Evolutionary conservation across 2,329 filamentous ascomycete genomes (phyloP).

Genomic region (Talaromyces atroroseus): DNA sequence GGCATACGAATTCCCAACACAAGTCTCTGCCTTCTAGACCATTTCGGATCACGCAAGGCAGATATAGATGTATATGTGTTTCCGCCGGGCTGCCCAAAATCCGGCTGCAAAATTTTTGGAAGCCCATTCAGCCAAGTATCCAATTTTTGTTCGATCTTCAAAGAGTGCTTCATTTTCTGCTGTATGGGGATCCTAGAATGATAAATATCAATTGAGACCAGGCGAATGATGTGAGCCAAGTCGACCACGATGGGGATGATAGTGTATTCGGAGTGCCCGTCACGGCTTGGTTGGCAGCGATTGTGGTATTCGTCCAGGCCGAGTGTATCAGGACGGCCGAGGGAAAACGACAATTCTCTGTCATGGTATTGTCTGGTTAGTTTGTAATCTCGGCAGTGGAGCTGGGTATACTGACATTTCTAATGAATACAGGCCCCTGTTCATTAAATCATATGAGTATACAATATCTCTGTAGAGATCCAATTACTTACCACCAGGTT

Average conservation of each 20-base stretch:
- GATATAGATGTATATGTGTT: slow-evolving; percentile 17
- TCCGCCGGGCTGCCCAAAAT: slow-evolving; percentile 18
- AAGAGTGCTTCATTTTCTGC: slow-evolving; percentile 31
- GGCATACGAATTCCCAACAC: slow-evolving; percentile 36
- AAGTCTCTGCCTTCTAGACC: slow-evolving; percentile 34
- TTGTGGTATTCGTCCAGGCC: slow-evolving; percentile 48
- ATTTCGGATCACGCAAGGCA: slow-evolving; percentile 31
- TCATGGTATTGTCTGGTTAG: neutral
- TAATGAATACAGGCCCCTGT: slow-evolving; percentile 41
- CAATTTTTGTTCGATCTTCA: slow-evolving; percentile 33
- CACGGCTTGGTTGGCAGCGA: slow-evolving; percentile 32
- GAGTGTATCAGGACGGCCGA: slow-evolving; percentile 46
- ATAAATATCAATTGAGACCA: slow-evolving; percentile 38
- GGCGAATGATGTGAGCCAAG: slow-evolving; percentile 36
- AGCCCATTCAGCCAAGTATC: slow-evolving; percentile 32
- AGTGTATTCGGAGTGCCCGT: slow-evolving; percentile 29
- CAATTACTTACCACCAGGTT: slow-evolving; percentile 43
- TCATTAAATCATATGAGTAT: neutral
- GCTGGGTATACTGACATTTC: slow-evolving; percentile 36
- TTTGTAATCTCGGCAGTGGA: neutral
- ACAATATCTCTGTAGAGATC: neutral
- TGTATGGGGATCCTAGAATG: slow-evolving; percentile 29
- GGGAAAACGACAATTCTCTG: slow-evolving; percentile 46
- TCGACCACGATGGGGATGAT: slow-evolving; percentile 40
- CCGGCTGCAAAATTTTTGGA: slow-evolving; percentile 28